These are phyloP conservation scores for Cercospora sp. DNA, from an alignment of 2,329 filamentous ascomycete species.

Conservation along the genomic window DNA sequence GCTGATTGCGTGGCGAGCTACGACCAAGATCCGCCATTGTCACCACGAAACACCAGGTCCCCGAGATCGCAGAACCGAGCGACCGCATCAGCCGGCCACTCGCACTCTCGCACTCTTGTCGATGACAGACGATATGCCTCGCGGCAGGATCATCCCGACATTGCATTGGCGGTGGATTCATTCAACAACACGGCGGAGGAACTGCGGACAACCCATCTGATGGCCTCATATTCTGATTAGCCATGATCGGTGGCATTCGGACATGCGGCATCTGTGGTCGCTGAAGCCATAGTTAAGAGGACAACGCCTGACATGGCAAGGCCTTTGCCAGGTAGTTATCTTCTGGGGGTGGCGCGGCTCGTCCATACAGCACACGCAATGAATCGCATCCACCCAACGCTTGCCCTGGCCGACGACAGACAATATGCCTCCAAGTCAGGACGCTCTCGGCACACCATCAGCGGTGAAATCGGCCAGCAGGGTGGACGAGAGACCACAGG, in stretches of 20 bases:
- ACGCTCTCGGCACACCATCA: background rate
- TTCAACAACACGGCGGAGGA: background rate
- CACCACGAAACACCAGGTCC: background rate
- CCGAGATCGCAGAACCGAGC: background rate
- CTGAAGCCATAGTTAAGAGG: background rate
- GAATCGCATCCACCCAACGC: background rate
- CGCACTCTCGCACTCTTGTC: background rate
- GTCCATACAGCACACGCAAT: background rate
- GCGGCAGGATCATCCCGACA: background rate
- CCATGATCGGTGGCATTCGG: background rate
- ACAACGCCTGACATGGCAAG: background rate
- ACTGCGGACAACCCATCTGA: background rate
- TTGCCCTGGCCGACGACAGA: background rate
- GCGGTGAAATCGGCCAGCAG: background rate
- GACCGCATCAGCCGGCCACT: background rate
- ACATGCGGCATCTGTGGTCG: background rate
- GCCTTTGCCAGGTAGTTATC: background rate
- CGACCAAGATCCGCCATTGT: background rate
- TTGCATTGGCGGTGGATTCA: background rate
- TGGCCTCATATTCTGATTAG: background rate
- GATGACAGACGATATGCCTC: background rate
- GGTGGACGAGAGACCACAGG: background rate
- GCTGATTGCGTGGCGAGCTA: background rate
- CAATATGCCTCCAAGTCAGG: background rate
- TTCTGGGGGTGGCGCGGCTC: background rate